These are phyloP conservation scores for Ophiorrhiza pumila DNA, from an alignment of 257 asterid species.

Conservation along the genomic window DNA sequence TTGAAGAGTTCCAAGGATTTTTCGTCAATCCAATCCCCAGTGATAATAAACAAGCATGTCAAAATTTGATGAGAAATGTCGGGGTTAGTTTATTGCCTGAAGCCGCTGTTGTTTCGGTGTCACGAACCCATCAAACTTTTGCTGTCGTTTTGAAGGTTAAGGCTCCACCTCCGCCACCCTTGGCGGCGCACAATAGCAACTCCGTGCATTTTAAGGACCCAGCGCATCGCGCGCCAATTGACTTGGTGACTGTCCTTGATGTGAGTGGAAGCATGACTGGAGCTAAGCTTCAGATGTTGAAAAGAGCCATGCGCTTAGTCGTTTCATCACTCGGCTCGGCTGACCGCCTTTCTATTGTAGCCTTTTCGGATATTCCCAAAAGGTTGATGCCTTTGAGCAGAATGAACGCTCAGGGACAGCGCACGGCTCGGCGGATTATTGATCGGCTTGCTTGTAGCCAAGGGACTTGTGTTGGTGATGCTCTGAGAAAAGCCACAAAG, in stretches of 20 bases:
- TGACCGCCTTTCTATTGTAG: conserved; percentile 76
- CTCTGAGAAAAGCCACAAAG: conserved; percentile 63
- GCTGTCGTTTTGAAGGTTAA: conserved; percentile 67
- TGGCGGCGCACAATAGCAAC: conserved; percentile 22
- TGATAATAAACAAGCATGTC: conserved; percentile 12
- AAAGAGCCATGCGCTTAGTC: conserved; percentile 82
- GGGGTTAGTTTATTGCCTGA: conserved; percentile 57
- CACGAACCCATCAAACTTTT: conserved; percentile 50
- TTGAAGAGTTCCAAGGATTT: conserved; percentile 73
- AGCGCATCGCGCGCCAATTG: conserved; percentile 77
- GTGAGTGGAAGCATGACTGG: conserved; percentile 80
- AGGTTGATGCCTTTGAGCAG: conserved; percentile 58
- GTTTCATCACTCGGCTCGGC: conserved; percentile 82
- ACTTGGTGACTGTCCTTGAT: conserved; percentile 78
- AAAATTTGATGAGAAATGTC: conserved; percentile 28
- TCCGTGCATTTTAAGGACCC: conserved; percentile 29
- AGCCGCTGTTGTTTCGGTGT: conserved; percentile 66
- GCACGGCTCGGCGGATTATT: conserved; percentile 50
- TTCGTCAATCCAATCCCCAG: conserved; percentile 61
- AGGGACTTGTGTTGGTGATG: conserved; percentile 62
- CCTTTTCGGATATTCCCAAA: conserved; percentile 59
- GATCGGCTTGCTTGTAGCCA: conserved; percentile 66
- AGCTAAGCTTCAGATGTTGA: conserved; percentile 82
- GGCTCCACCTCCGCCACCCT: conserved; percentile 48
- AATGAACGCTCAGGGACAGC: conserved; percentile 75